Evolutionary conservation across 1,284 basidiomycete species (phyloP).

Genomic region (Golubevia sp.): DNA sequence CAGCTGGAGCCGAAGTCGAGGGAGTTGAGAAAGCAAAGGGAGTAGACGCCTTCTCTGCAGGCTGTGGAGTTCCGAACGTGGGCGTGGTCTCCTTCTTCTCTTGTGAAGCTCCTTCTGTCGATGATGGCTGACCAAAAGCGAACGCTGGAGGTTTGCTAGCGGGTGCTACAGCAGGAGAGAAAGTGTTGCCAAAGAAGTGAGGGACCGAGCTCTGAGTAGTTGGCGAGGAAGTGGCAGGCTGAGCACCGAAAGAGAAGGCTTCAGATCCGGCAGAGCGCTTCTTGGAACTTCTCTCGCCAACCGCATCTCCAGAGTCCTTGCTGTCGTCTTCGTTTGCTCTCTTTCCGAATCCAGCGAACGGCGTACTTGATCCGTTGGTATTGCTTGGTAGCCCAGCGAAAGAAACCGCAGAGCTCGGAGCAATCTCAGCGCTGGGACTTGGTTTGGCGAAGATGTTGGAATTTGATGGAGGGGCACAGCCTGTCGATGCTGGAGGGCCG

Average conservation of each 20-base stretch:
- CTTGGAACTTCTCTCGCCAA: background rate
- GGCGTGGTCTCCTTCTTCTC: conserved; percentile 5
- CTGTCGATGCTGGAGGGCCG: conserved; percentile 9
- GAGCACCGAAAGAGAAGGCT: background rate
- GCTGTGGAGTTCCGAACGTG: conserved; percentile 9
- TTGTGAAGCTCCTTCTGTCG: conserved; percentile 8
- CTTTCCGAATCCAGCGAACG: conserved; percentile 9
- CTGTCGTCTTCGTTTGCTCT: background rate
- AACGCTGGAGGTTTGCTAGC: conserved; percentile 11
- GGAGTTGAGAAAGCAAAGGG: background rate
- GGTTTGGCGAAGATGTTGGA: background rate
- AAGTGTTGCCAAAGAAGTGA: background rate
- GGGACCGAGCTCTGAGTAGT: background rate
- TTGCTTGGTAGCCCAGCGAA: conserved; percentile 1
- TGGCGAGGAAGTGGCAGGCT: background rate
- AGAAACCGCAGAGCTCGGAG: background rate
- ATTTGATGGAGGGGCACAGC: too few species aligned
- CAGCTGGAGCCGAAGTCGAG: background rate
- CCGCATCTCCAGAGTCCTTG: background rate
- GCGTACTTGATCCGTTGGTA: background rate
- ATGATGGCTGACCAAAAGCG: background rate
- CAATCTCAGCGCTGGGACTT: background rate
- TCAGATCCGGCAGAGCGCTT: background rate
- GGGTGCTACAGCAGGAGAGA: background rate
- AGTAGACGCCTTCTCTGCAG: background rate